Conservation (phyloP, 2,329 filamentous ascomycete genomes). For the Sporothrix brunneoviolacea region DNA sequence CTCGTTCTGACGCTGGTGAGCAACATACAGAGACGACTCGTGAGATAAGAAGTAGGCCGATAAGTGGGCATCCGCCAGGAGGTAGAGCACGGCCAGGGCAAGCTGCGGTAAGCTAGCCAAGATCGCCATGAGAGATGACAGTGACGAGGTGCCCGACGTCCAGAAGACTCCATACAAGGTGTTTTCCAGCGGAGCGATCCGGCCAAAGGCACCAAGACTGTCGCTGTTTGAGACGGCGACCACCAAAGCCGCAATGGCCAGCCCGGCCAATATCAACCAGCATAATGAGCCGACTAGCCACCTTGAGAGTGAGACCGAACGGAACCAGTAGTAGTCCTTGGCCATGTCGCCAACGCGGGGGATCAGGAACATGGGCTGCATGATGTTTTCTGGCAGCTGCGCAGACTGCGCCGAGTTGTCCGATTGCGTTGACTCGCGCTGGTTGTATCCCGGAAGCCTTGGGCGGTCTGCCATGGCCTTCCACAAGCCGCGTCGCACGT, state of each 20-base stretch:
- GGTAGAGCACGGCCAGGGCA: constrained; percentile 41
- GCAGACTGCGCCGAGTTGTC: not conserved
- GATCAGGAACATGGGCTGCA: constrained; percentile 10
- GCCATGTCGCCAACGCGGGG: constrained; percentile 20
- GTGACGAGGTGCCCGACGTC: constrained; percentile 19
- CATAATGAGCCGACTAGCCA: constrained; percentile 36
- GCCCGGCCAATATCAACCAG: constrained; percentile 32
- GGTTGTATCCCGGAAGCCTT: constrained; percentile 25
- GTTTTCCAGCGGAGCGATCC: constrained; percentile 25
- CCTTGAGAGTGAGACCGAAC: constrained; percentile 34
- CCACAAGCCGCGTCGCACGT: constrained; percentile 40
- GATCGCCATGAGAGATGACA: constrained; percentile 27
- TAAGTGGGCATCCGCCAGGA: constrained; percentile 40
- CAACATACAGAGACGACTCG: constrained; percentile 37
- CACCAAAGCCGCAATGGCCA: constrained; percentile 35
- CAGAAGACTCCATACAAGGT: constrained; percentile 24
- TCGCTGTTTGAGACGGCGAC: constrained; percentile 25
- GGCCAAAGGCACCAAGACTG: constrained; percentile 33
- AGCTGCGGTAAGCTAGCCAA: constrained; percentile 43
- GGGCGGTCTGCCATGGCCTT: constrained; percentile 35
- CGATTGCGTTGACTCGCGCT: not conserved
- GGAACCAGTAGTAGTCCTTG: constrained; percentile 38
- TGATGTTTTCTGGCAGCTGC: constrained; percentile 4
- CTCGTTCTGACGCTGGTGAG: not conserved
- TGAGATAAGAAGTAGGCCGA: constrained; percentile 43